Base-by-base conservation (phyloP, 805 yeast species). In the Cyberlindnera maritima region DNA sequence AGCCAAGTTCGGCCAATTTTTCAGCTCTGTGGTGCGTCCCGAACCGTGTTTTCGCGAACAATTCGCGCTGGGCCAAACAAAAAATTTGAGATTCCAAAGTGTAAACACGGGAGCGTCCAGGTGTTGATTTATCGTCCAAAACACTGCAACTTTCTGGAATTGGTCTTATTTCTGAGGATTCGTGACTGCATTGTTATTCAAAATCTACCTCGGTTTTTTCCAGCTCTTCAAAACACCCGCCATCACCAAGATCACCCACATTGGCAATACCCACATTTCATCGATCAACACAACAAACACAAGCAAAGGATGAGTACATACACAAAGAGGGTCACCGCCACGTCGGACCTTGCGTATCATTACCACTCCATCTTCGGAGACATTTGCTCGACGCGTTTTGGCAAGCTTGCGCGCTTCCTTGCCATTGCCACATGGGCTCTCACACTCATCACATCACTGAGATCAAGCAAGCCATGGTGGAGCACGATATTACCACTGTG, bases 351-450 rank as follows among this genome's bases (percentile, higher is more conserved):
- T 12, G 61, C 58, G 2, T 69, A 63, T 44, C 65, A 62, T 37
- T 70, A 69, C 50, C 67, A 69, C 43, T 46, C 67, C 11, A 63
- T 71, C 20, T 71, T 72, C 49, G 66, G 71, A 19, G 73, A 69
- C 48, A 59, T 71, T 6, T 70, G 74, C 47, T 63, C 68, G 36
- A 60, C 69, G 1, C 59, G 76, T 33, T 71, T 72, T 42, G 68
- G 66, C 36, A 70, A 67, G 50, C 58, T 71, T 25, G 66, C 69
- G 1, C 63, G 72, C 29, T 59, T 70, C 43, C 55, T 70, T 10
- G 52, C 62, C 29, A 63, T 64, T 10, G 44, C 59, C 4, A 52
- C 70, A 0, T 50, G 69, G 53, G 39, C 57, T 0, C 51, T 66
- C 17, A 54, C 65, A 2, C 18, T 67, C 3, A 12, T 62, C 2